Evolutionary conservation across 148 eudicot species (phyloP), one percentile per base, ranked within the genome.

Genomic region (Selenicereus undatus): DNA sequence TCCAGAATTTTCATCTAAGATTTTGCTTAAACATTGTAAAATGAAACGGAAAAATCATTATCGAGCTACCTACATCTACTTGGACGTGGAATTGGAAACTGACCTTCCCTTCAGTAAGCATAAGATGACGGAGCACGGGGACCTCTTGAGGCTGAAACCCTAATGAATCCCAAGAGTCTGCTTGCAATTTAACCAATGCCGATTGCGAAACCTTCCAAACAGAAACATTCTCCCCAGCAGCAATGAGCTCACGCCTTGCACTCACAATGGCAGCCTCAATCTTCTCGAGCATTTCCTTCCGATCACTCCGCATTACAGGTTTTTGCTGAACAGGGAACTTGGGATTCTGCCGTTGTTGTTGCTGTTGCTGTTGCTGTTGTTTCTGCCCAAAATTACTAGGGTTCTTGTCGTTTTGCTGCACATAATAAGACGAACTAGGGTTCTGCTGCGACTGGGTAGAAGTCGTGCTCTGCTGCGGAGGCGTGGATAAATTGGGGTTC

Each of bases 31-130:
- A 32, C 32, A 39, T 7, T 11, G 30, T 2, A 73, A 11, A 0
- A 48, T 39, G 30, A 29, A 17, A 70, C 43, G 43, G 43, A 39
- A 39, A 39, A 39, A 0, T 7, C 43, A 39, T 39, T 39, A 39
- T 39, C 8, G 8, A 39, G 43, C 43, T 7, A 39, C 43, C 43
- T 39, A 39, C 43, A 39, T 39, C 43, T 39, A 7, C 43, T 39
- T 39, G 43, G 2, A 18, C 27, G 16, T 8, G 71, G 27, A 27
- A 35, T 35, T 8, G n/a, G 62, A 17, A 50, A 36, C 8, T 54
- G 81, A 95, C 98, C 97, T 93, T 93, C 10, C 92, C 94, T 95
- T 93, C 97, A 0, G 74, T 81, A 5, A 62, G 45, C 20, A 90
- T 83, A 27, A 95, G 89, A 48, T 83, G 80, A 30, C 86, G 68